phyloP scores from a whole-genome alignment of 2,329 filamentous ascomycete genomes.

The Penicillium italicum region DNA sequence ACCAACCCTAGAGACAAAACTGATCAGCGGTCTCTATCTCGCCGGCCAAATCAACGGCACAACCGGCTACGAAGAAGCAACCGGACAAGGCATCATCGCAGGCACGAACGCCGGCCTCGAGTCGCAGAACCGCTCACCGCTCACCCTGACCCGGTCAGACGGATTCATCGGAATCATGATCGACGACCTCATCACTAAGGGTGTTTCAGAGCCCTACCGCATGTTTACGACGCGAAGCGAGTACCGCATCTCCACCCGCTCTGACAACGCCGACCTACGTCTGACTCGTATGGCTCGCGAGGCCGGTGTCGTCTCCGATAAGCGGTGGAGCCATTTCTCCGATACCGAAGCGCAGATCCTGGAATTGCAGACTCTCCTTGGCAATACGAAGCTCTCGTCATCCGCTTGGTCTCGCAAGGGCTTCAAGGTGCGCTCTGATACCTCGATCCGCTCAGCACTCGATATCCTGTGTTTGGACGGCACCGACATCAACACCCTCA shows the following conservation, averaged over 20 bases:
- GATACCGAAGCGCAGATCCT: conserved; percentile 65
- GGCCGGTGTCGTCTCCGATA: conserved; percentile 74
- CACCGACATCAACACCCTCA: conserved; percentile 57
- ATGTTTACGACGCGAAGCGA: conserved; percentile 98
- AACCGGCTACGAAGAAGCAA: conserved; percentile 96
- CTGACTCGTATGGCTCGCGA: conserved; percentile 74
- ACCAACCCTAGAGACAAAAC: conserved; percentile 90
- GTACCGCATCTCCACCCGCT: conserved; percentile 85
- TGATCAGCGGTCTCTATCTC: conserved; percentile 81
- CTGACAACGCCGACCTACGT: conserved; percentile 89
- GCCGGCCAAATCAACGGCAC: conserved; percentile 98
- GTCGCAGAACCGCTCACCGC: conserved; percentile 60
- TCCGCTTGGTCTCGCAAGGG: conserved; percentile 67
- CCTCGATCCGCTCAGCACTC: conserved; percentile 65
- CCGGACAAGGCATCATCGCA: conserved; percentile 85
- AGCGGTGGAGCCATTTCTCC: conserved; percentile 68
- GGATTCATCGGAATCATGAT: conserved; percentile 99
- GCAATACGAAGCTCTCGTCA: conserved; percentile 55
- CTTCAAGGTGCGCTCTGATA: conserved; percentile 65
- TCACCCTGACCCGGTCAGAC: conserved; percentile 74
- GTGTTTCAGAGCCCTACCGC: conserved; percentile 92
- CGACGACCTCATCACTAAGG: conserved; percentile 94
- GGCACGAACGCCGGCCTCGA: conserved; percentile 91
- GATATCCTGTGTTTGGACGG: conserved; percentile 71
- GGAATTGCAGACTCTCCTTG: conserved; percentile 61